Base-by-base conservation (phyloP, 495 filamentous ascomycete genomes). In the Neurospora intermedia region DNA sequence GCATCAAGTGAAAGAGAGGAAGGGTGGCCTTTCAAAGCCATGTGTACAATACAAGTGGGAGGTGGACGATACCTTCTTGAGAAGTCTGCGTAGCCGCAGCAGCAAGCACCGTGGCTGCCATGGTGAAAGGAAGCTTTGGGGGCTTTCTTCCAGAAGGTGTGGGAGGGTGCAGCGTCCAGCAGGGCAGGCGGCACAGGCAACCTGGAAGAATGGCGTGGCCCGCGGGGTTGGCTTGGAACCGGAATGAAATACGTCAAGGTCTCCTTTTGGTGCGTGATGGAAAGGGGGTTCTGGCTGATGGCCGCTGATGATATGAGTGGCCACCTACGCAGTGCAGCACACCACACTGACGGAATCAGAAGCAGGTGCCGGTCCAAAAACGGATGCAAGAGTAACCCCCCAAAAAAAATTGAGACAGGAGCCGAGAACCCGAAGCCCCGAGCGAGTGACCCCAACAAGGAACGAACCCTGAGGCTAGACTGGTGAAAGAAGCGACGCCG, bases 21-120 rank as follows among this genome's bases (percentile, higher is more conserved):
- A 69, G 54, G 70, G 73, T 23, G 69, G 72, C 70, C 69, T 70
- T 73, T 74, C 73, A 74, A 70, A 71, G 74, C 73, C 74, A 5
- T 66, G 54, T 35, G 27, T 1, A 66, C 54, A 66, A 70, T 75
- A 72, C 66, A 76, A 74, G 72, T 76, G 78, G 38, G 75, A 77
- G 79, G 73, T 70, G 69, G 69, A 76, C 16, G 15, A 66, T 66
- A 81, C 80, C 80, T 81, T 77, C 70, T 71, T 77, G 73, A 66
- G 74, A 74, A 46, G 80, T 71, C 78, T 78, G 76, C 71, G 79
- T 72, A 45, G 77, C 76, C 71, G 79, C 78, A 74, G 80, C 73
- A 73, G 78, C 75, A 46, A 81, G 71, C 78, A 80, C 45, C 59
- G 79, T 80, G 70, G 74, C 76, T 3, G 80, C 77, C 80, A 82